A percentile compares a stretch with the other conserved stretches of the same genome.
Conservation (phyloP, 208 protist species). For the Herpetomonas tarakana region DNA sequence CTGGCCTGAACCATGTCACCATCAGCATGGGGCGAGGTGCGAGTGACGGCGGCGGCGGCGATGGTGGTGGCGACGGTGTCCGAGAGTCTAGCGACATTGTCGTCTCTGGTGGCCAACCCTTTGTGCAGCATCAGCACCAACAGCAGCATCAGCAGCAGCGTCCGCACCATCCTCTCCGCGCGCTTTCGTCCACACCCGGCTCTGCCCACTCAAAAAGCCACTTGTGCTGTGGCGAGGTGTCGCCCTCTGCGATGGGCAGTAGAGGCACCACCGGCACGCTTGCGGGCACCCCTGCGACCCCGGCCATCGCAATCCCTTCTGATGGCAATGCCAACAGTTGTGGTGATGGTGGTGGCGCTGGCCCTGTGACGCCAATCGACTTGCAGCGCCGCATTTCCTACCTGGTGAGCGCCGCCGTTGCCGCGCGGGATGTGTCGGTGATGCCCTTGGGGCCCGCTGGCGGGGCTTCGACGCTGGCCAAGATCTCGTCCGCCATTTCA, state of each 20-base stretch:
- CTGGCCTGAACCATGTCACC: no score
- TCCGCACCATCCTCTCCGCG: slow-evolving; percentile 1
- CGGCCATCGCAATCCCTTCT: no score
- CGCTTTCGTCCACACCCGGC: background rate
- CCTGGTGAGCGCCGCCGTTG: slow-evolving; percentile 20
- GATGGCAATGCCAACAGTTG: no score
- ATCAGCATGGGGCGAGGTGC: no score
- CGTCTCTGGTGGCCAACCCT: background rate
- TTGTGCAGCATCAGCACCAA: slow-evolving; percentile 13
- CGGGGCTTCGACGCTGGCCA: background rate
- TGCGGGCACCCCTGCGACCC: no score
- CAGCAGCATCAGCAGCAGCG: slow-evolving; percentile 9
- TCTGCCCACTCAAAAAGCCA: background rate
- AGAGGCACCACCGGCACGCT: no score
- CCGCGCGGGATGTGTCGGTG: slow-evolving; percentile 8
- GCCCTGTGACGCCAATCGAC: slow-evolving; percentile 15
- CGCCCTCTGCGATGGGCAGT: no score
- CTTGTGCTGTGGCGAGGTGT: no score
- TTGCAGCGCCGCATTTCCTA: slow-evolving; percentile 29
- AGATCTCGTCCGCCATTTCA: background rate
- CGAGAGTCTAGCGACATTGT: no score
- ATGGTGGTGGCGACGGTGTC: no score
- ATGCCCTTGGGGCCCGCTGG: no score
- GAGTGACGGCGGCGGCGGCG: no score
- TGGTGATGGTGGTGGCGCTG: background rate